Percentiles rank a stretch among this genome's conserved stretches.
Conservation (phyloP, 2,329 filamentous ascomycete species). For the Rhinocladiella mackenziei region DNA sequence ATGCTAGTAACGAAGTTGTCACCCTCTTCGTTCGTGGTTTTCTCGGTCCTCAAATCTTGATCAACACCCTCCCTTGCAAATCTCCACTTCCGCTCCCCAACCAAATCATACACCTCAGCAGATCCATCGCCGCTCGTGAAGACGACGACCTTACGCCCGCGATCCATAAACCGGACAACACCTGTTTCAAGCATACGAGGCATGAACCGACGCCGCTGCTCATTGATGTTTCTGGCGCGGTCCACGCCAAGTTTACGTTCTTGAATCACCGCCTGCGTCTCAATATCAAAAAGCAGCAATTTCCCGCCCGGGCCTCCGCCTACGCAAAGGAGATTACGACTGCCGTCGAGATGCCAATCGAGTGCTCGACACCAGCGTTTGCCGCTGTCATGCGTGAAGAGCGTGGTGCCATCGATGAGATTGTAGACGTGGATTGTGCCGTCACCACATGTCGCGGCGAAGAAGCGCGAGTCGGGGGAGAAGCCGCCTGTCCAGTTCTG, state of each 20-base stretch:
- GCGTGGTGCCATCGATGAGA: neutral
- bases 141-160: constrained; percentile 2
- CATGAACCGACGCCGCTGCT: constrained; percentile 1
- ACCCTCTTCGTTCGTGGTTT: neutral
- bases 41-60: neutral
- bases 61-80: constrained; percentile 4
- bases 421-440: constrained; percentile 4
- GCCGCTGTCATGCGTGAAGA: constrained; percentile 1
- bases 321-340: neutral
- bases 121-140: constrained; percentile 4
- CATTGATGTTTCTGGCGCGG: neutral
- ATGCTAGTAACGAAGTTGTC: neutral
- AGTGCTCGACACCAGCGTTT: constrained; percentile 4
- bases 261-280: constrained; percentile 2
- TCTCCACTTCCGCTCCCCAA: constrained; percentile 3
- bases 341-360: constrained; percentile 1
- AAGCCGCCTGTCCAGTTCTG: constrained; percentile 7
- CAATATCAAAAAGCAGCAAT: constrained; percentile 1
- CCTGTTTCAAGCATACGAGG: constrained; percentile 2
- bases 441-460: constrained; percentile 1
- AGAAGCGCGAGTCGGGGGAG: constrained; percentile 1
- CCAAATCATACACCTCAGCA: constrained; percentile 5
- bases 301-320: neutral
- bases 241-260: constrained; percentile 5
- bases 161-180: constrained; percentile 1